Conservation (phyloP, 768 basidiomycete genomes). For the Pulveroboletus frians region DNA sequence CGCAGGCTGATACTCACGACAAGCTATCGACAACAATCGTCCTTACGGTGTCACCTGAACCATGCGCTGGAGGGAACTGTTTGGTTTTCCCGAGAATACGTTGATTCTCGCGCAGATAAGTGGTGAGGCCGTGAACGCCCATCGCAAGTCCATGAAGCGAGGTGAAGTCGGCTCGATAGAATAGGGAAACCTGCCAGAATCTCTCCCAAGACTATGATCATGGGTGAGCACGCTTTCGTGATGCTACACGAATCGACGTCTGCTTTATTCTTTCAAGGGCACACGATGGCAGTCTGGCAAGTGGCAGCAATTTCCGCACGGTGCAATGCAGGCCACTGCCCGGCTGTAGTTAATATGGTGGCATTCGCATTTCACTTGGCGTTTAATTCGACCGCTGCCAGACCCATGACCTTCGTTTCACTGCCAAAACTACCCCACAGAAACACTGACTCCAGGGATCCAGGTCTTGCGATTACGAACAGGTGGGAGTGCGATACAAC, state of each 20-base stretch:
- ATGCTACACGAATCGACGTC: background rate
- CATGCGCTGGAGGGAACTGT: slow-evolving; percentile 20
- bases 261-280: slow-evolving; percentile 1
- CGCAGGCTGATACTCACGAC: slow-evolving; percentile 58
- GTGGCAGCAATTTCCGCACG: slow-evolving; percentile 1
- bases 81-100: slow-evolving; percentile 35
- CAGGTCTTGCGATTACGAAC: background rate
- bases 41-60: slow-evolving; percentile 21
- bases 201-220: too few species aligned
- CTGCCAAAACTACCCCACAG: background rate
- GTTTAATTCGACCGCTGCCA: background rate
- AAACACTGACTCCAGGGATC: background rate
- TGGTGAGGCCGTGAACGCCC: slow-evolving; percentile 51
- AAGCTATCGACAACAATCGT: slow-evolving; percentile 76
- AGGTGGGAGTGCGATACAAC: background rate
- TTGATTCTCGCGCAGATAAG: slow-evolving; percentile 45
- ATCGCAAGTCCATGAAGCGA: slow-evolving; percentile 27
- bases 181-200: background rate
- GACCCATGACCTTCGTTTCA: background rate
- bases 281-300: background rate
- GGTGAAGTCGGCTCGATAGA: background rate
- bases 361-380: background rate
- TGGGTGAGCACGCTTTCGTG: background rate
- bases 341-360: slow-evolving; percentile 1
- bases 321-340: slow-evolving; percentile 1